Evolutionary conservation across 345 rosid genomes (phyloP), one percentile per base, ranked within the genome.

Genomic region (Psidium friedrichsthalianum): DNA sequence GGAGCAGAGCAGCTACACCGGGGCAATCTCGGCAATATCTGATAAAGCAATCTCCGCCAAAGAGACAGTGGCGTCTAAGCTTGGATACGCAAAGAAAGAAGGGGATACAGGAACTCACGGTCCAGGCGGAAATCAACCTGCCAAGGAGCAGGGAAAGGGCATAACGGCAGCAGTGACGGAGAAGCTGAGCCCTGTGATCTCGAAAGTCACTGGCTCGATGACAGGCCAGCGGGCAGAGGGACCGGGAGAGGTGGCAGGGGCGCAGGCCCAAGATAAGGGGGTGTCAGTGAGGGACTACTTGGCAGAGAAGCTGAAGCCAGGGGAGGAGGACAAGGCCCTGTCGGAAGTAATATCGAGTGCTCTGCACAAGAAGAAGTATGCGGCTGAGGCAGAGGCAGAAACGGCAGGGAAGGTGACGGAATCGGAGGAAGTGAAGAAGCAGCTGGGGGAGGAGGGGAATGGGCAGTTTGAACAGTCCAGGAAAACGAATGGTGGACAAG

Each of bases 251-350:
- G 69, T 47, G 64, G 47, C 36, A 3, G 84, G 40, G 21, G 49
- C 2, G 82, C 69, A 47, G 89, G 20, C 81, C 55, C 89, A 92
- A 87, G 92, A 92, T 44, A 92, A 89, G 83, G 94, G 93, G 52
- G 91, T 88, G 11, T 90, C 98, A 1, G 86, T 92, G 81, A 94
- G 74, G 88, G 91, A 88, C 22, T 94, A 92, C 47, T 11, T 93
- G 4, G 87, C 87, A 6, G 96, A 94, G 88, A 96, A 94, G 85
- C 36, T 96, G 64, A 94, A 81, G 92, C 97, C 98, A 0, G 93
- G 96, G 18, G 99, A 94, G 58, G 99, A 90, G 87, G 97, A 95
- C 57, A 92, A 74, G 88, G 96, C 95, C 1, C 88, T 95, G 22
- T 90, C 96, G 3, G 93, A 94, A 74, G 88, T 93, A 61, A 94